A percentile compares a stretch with the other conserved stretches of the same genome.
Conservation (phyloP, 2,329 filamentous ascomycete species). For the Pleoardoris graminearum region DNA sequence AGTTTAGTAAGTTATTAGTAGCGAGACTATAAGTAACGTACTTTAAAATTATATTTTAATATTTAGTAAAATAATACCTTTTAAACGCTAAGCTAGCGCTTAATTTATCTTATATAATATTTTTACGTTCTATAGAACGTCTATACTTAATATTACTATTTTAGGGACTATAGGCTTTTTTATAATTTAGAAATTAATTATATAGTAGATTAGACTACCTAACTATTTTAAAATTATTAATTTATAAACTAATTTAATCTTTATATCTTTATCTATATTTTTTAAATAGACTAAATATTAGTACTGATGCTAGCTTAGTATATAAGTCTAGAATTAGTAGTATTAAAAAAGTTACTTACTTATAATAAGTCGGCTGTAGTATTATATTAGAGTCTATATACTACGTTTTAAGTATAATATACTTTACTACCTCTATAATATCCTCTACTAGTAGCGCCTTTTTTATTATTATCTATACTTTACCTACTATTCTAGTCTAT, state of each 20-base stretch:
- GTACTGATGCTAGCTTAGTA: slow-evolving; percentile 10
- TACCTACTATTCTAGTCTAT: slow-evolving; percentile 6
- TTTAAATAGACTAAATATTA: slow-evolving; percentile 15
- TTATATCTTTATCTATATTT: slow-evolving; percentile 14
- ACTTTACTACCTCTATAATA: slow-evolving; percentile 7
- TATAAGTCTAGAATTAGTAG: slow-evolving; percentile 14
- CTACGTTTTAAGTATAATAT: slow-evolving; percentile 12
- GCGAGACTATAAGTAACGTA: slow-evolving; percentile 14
- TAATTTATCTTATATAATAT: slow-evolving; percentile 20
- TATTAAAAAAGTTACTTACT: slow-evolving; percentile 7
- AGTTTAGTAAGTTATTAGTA: no score
- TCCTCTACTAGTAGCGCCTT: slow-evolving; percentile 11
- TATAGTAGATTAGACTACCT: slow-evolving; percentile 18
- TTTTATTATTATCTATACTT: slow-evolving; percentile 10
- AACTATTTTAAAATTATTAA: slow-evolving; percentile 20
- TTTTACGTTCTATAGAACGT: slow-evolving; percentile 20
- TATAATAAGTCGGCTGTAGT: slow-evolving; percentile 11
- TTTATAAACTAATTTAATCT: no score
- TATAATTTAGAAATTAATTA: slow-evolving; percentile 20
- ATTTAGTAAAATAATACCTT: slow-evolving; percentile 21
- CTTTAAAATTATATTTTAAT: slow-evolving; percentile 19
- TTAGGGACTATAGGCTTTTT: slow-evolving; percentile 18
- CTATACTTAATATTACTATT: slow-evolving; percentile 15
- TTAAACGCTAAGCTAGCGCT: slow-evolving; percentile 17
- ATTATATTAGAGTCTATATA: slow-evolving; percentile 6